Evolutionary conservation across 257 asterid genomes (phyloP), one percentile per base, ranked within the genome.

Genomic region (Salvia hispanica): DNA sequence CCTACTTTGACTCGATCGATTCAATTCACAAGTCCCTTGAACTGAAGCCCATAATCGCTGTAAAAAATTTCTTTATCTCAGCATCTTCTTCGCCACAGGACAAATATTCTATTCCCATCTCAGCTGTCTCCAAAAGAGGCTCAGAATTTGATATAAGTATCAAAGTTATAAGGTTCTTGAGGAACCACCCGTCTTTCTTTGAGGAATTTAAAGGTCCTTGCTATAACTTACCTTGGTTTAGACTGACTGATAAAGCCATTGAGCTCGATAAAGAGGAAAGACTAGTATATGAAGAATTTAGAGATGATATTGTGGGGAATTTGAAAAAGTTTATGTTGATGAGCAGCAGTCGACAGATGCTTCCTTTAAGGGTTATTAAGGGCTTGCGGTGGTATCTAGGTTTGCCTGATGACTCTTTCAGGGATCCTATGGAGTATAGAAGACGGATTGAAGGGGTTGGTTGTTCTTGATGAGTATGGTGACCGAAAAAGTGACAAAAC

Each of bases 131-230:
- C 58, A 92, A 92, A 59, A 84, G 66, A 72, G 89, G 89, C 36
- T 52, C 45, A 0, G 77, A 80, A 43, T 74, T 92, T 40, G 96
- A 83, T 40, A 65, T 87, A 77, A 81, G 58, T 62, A 77, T 79
- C 60, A 89, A 74, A 78, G 96, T 92, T 25, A 78, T 86, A 47
- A 80, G 87, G 74, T 92, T 85, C 86, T 73, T 92, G 84, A 83
- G 96, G 64, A 75, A 65, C 72, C 84, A 89, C 64, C 98, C 98
- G 21, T 87, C 98, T 21, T 78, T 87, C 68, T 89, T 92, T 12
- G 96, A 92, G 85, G 98, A 92, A 83, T 89, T 87, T 21, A 66
- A 58, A 58, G 98, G 96, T 18, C 95, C 96, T 12, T 73, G 81
- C 75, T 92, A 81, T 25, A 25, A 25, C 2, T 2, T 25, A 25